Evolutionary conservation across 2,329 filamentous ascomycete genomes (phyloP), one percentile per base, ranked within the genome.

Genomic region (Thermochaetoides dissita): DNA sequence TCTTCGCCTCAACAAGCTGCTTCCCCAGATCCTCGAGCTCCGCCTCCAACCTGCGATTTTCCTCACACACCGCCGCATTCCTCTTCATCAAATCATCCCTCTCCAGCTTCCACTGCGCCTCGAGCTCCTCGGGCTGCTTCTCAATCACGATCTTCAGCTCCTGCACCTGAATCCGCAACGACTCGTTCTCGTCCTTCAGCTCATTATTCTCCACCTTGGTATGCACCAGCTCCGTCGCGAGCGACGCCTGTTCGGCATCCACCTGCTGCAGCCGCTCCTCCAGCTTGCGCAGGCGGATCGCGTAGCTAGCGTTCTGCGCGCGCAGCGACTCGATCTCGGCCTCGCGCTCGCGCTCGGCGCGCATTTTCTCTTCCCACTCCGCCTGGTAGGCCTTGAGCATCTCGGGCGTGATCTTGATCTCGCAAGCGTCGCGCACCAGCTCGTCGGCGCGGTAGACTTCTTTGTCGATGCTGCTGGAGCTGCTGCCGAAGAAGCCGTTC

Each of bases 401-500:
- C 55, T 93, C 84, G 0, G 84, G 79, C 0, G 85, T 85, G 34
- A 98, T 78, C 55, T 85, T 83, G 40, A 96, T 72, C 31, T 84
- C 81, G 56, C 88, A 94, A 1, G 91, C 91, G 61, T 98, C 91
- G 46, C 84, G 82, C 10, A 98, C 85, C 46, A 98, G 76, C 53
- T 91, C 79, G 59, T 98, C 91, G 10, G 91, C 91, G 39, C 88
- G 80, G 59, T 98, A 98, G 6, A 98, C 77, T 58, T 95, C 91
- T 62, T 94, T 95, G 58, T 98, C 91, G 9, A 86, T 74, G 51
- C 79, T 84, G n/a, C 80, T 79, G 31, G 84, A 87, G 24, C 86
- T 89, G 58, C 82, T 89, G 46, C 91, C 91, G 56, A 98, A 98
- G 69, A 98, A 98, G 10, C 91, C 91, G 36, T 87, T 94, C 60